These are phyloP conservation scores for Echinochloa phyllopogon DNA, from an alignment of 176 grass and related monocot genomes.

Conservation along the genomic window DNA sequence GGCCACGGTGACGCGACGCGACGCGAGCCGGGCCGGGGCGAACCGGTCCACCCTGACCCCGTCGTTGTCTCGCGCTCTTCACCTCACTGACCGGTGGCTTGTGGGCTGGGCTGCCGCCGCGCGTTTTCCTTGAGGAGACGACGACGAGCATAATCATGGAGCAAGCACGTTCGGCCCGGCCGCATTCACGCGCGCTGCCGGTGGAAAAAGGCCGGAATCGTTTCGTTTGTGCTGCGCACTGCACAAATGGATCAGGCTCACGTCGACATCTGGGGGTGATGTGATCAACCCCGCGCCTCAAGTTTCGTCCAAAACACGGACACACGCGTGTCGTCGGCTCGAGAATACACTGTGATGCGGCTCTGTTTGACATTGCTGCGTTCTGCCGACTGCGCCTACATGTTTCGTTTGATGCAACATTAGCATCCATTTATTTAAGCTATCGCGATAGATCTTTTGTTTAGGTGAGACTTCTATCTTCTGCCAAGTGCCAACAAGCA, in stretches of 20 bases:
- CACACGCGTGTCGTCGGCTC: constrained; percentile 32
- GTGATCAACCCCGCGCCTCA: neutral
- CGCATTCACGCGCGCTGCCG: too few relatives aligned
- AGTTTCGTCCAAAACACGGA: neutral
- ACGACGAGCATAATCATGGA: neutral
- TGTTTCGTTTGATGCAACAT: constrained; percentile 4
- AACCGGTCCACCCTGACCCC: neutral
- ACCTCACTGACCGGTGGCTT: neutral
- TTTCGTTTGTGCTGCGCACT: neutral
- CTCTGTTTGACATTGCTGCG: constrained; percentile 3
- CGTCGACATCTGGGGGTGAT: constrained; percentile 5
- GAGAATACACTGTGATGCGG: neutral
- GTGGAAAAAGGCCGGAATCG: neutral
- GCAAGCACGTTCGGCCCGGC: neutral
- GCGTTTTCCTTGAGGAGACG: neutral
- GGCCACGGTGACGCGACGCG: neutral
- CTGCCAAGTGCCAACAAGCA: neutral
- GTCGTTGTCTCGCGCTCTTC: too few relatives aligned
- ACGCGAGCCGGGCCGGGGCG: neutral
- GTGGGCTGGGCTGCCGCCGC: neutral
- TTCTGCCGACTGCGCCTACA: constrained; percentile 14
- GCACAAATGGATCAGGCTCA: neutral
- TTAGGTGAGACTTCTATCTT: neutral
- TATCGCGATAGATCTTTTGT: neutral
- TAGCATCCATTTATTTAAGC: neutral